Evolutionary conservation across 805 yeast genomes (phyloP), one percentile per base, ranked within the genome.

Genomic region (Schwanniomyces vanrijiae): DNA sequence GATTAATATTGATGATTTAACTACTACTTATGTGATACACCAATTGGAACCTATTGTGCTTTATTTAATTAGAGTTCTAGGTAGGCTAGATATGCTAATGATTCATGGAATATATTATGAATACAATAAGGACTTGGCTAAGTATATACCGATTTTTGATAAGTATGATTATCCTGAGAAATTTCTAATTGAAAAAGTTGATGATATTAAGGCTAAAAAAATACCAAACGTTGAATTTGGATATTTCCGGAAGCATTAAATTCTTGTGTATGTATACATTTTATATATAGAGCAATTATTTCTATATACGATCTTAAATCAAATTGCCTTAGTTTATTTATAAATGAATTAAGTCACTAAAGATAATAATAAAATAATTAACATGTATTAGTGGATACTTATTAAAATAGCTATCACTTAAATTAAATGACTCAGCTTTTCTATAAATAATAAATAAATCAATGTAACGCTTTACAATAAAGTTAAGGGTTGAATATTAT

Each of bases 31-130:
- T 48, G 49, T 68, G 5, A 50, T 68, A 10, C 75, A 69, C 52
- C 73, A 68, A 50, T 48, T 64, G n/a, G 47, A 47, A 13, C 73
- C 73, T 5, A 62, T 69, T 2, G 59, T 63, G 9, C 33, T 49
- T 25, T 68, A 62, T 47, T 48, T 69, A 25, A 46, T 55, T 7
- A 45, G 37, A 38, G 53, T 65, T 8, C 63, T 67, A 40, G 42
- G 37, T 18, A 48, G 57, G 6, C 50, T 68, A 43, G 67, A 65
- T n/a, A 58, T 44, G 37, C 54, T 68, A 38, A 61, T 65, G 67
- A 54, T 69, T 35, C 71, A 69, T 49, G 73, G 75, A 3, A 60
- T 68, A 22, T 64, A 62, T 48, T 68, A 61, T 54, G 62, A 66
- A 42, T 42, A 33, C 21, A 40, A 45, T 31, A 34, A 33, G 6